Base-by-base conservation (phyloP, 2,329 filamentous ascomycete species). In the Sarocladiaceae sp. region DNA sequence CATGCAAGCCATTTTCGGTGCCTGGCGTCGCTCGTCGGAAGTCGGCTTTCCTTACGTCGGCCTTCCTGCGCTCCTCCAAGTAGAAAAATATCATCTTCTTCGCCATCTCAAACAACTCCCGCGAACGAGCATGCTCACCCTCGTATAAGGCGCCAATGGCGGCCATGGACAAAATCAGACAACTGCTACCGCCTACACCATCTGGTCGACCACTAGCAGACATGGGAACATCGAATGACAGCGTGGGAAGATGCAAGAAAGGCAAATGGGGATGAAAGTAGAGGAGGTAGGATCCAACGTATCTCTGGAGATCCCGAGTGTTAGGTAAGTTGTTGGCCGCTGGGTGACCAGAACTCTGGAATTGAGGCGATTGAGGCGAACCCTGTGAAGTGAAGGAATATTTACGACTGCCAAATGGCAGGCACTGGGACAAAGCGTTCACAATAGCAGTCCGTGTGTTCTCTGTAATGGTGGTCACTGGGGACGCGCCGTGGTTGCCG, bases 51-150 rank as follows among this genome's bases (percentile, higher is more conserved):
- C 81, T 77, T 57, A 95, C 86, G 64, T 95, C 91, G 51, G 88
- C 87, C 66, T 92, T 93, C 58, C 91, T 84, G 53, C 91, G 82
- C 67, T 96, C 91, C 66, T 97, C 93, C 29, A 99, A 80, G 65
- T 96, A 96, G 55, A 92, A 77, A 57, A 93, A 86, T 53, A 97
- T 95, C 86, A 96, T 90, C 71, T 91, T 95, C 75, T 97, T 97
- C 47, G 92, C 89, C 64, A 91, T 87, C 59, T 96, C 90, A 62
- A 97, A 97, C 7, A 99, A 71, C 44, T 95, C 88, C 65, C 87
- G 88, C 22, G 92, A 95, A 52, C 87, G 81, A 25, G 78, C 77
- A 54, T 86, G 83, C 54, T 97, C 92, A 64, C 86, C 83, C 71
- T 97, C 93, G 70, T 96, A 97, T 35, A 97, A 75, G 31, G 89